Base-by-base conservation (phyloP, 306 rosid species). In the Ziziphus jujuba region DNA sequence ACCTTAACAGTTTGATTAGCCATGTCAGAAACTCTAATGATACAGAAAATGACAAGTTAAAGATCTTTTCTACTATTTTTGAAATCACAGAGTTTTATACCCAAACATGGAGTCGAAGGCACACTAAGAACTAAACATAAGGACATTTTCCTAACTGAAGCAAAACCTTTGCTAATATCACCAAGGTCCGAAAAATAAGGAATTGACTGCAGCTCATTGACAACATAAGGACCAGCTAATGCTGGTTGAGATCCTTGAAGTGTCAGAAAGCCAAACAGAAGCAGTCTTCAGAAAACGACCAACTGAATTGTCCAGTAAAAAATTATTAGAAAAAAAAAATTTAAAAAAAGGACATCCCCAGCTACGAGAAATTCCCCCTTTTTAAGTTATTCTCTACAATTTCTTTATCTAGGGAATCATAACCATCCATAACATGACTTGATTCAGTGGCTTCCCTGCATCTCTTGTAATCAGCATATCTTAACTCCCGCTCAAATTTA, bases 81-180 rank as follows among this genome's bases (percentile, higher is more conserved):
- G 16, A 49, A 58, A 60, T 43, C 6, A n/a, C n/a, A 64, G 53
- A 49, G 43, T 22, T 56, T 35, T 44, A 34, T 16, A 64, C 49
- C 45, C 43, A 25, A 34, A 45, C 45, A 58, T 36, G 55, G 66
- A 3, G 23, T 59, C 35, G 72, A 47, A 57, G 5, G 56, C 59
- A 65, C 63, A 17, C 22, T 66, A 59, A 56, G 45, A 67, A 62
- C 70, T 43, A 50, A 53, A 55, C 40, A 31, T 45, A 35, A 87
- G 99, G 96, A 90, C 87, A 88, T 84, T 85, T 81, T 88, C 99
- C n/a, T n/a, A n/a, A n/a, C n/a, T n/a, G n/a, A n/a, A n/a, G n/a
- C n/a, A n/a, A n/a, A n/a, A n/a, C n/a, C 91, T 93, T 95, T 88
- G 87, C 89, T 87, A 81, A 93, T 52, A 84, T 90, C 97, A 76